Conservation (phyloP, 139 green algal genomes). For the Chlamydomonas schloesseri region DNA sequence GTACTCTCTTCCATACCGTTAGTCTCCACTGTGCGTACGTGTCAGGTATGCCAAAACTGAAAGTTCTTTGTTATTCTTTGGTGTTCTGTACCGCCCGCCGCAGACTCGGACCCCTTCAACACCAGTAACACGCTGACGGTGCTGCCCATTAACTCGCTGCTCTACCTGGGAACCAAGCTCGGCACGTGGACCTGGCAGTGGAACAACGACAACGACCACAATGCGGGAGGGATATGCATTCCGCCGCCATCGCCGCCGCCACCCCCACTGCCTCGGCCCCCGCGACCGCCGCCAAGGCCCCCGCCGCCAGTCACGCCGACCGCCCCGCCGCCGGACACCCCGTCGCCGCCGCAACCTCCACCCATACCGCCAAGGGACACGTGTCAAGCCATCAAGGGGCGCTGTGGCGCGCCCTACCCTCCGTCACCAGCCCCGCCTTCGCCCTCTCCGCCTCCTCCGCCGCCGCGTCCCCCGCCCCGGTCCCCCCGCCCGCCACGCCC, state of each 20-base stretch:
- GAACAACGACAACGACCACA: neutral
- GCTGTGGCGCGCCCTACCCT: no score
- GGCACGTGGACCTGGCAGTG: neutral
- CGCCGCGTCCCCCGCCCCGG: neutral
- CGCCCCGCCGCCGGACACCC: neutral
- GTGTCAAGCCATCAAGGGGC: no score
- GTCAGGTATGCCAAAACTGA: no score
- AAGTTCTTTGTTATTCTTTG: no score
- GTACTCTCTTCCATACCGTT: no score
- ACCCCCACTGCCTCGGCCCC: neutral
- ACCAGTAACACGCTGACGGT: no score
- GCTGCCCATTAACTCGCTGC: neutral
- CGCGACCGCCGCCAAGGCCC: neutral
- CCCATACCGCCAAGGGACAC: neutral
- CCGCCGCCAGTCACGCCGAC: neutral
- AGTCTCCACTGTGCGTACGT: no score
- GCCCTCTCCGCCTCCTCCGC: neutral
- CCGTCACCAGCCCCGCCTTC: neutral
- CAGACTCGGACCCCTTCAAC: no score
- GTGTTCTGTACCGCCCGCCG: no score
- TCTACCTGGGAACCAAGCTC: neutral
- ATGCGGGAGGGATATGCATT: no score
- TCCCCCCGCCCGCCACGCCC: neutral
- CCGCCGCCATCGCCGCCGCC: neutral
- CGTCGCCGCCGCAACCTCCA: neutral